These are phyloP conservation scores for Leucocoprinus leucothites DNA, from an alignment of 768 basidiomycete genomes.

Conservation along the genomic window DNA sequence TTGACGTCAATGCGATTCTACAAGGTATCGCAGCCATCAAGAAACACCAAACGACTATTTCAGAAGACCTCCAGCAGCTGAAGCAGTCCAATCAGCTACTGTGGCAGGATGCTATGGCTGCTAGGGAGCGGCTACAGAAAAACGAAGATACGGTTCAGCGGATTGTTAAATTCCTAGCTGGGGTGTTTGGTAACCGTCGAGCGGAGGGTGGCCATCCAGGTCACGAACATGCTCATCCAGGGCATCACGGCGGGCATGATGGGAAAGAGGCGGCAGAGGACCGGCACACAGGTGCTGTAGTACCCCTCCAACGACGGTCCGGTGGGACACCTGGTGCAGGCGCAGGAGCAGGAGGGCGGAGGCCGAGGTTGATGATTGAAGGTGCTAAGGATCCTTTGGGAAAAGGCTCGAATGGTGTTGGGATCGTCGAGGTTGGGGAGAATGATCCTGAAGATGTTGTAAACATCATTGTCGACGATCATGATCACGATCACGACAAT, in stretches of 20 bases:
- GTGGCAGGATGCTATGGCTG: constrained; percentile 88
- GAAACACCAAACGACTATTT: constrained; percentile 90
- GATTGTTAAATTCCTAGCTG: constrained; percentile 92
- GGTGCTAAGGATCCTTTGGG: constrained; percentile 39
- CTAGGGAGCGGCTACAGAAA: constrained; percentile 80
- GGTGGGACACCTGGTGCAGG: constrained; percentile 33
- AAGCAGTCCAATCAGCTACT: constrained; percentile 83
- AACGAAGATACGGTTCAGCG: constrained; percentile 96
- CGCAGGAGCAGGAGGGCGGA: constrained; percentile 45
- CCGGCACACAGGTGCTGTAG: not conserved
- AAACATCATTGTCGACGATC: not conserved
- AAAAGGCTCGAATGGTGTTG: constrained; percentile 14
- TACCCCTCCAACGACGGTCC: constrained; percentile 18
- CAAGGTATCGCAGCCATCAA: constrained; percentile 85
- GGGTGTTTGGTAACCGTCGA: constrained; percentile 72
- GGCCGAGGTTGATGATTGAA: constrained; percentile 64
- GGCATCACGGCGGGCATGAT: not conserved
- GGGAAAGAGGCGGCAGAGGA: not conserved
- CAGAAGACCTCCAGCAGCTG: constrained; percentile 82
- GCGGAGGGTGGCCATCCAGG: constrained; percentile 15
- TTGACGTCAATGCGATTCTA: constrained; percentile 79
- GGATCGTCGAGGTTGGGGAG: constrained; percentile 26
- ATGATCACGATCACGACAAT: not conserved
- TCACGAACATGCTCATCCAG: constrained; percentile 25
- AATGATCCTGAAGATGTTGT: constrained; percentile 11